Evolutionary conservation across 2,329 filamentous ascomycete genomes (phyloP), one percentile per base, ranked within the genome.

Genomic region (Penicillium sp.): DNA sequence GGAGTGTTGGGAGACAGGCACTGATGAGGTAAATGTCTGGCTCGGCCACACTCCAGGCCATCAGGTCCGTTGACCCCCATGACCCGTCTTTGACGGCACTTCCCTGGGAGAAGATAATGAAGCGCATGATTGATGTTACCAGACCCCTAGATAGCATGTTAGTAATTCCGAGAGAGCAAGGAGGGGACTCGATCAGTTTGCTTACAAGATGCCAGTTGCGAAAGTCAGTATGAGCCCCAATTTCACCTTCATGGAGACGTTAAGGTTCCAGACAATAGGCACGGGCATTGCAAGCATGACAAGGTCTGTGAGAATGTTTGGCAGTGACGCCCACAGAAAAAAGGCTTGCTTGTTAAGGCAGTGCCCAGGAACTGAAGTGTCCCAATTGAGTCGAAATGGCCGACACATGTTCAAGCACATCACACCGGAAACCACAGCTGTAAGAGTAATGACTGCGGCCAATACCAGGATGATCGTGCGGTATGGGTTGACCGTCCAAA

Each of bases 21-120:
- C 46, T 49, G 19, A 49, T 49, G 14, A 49, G 29, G 19, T 49
- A 49, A 21, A 49, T 49, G 19, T 49, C 46, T 6, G 46, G 46
- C 29, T 49, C 46, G 19, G 46, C 46, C 29, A 49, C 46, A 49
- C 46, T 49, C 46, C 46, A 49, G 10, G 46, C 46, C 46, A 49
- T 49, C 2, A 49, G 29, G 14, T 49, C 46, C 14, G 46, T 49
- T 19, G 46, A 49, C 5, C 29, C 16, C 46, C 46, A 49, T 3
- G 46, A 49, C 11, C 46, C 46, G 29, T 49, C 46, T 22, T 49
- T 27, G 3, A 49, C 46, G 10, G 46, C 46, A 11, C 33, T 49
- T 49, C 46, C 46, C 33, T 35, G 6, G 2, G 46, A 19, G 29
- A 49, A 49, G n/a, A 49, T 49, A 11, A 49, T 19, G 46, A 49